A percentile compares a stretch with the other conserved stretches of the same genome.
phyloP scores from a whole-genome alignment of 495 filamentous ascomycete species.

The Cairneyella variabilis region DNA sequence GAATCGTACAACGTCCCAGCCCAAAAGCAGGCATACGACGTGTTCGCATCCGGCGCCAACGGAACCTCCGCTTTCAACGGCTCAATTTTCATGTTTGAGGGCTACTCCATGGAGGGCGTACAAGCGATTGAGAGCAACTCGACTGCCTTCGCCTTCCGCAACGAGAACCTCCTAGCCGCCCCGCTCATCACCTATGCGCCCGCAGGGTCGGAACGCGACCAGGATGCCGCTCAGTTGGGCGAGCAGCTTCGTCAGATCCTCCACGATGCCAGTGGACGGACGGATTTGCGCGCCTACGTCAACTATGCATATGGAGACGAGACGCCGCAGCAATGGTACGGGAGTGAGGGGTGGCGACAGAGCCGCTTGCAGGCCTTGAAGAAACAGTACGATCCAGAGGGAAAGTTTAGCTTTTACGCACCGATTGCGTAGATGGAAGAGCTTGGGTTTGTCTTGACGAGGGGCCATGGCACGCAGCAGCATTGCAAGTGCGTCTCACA shows the following conservation, averaged over 20 bases:
- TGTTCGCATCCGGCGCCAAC: conserved; percentile 32
- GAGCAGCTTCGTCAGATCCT: conserved; percentile 40
- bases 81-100: conserved; percentile 53
- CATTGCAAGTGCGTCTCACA: no score
- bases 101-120: conserved; percentile 46
- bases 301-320: conserved; percentile 61
- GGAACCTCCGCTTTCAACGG: conserved; percentile 18
- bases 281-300: conserved; percentile 45
- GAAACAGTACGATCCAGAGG: conserved; percentile 50
- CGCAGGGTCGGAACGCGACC: conserved; percentile 31
- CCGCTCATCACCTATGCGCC: conserved; percentile 38
- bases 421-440: conserved; percentile 42
- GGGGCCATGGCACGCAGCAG: no score
- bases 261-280: conserved; percentile 31
- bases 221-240: conserved; percentile 33
- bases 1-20: conserved; percentile 40
- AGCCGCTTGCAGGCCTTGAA: conserved; percentile 42
- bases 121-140: conserved; percentile 29
- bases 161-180: conserved; percentile 40
- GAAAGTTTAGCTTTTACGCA: conserved; percentile 49
- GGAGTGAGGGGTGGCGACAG: conserved; percentile 46
- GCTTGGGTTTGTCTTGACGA: no score
- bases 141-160: conserved; percentile 43
- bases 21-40: conserved; percentile 36
- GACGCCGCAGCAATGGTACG: conserved; percentile 41